Evolutionary conservation across 768 basidiomycete genomes (phyloP).

Genomic region (Kwoniella bestiolae): DNA sequence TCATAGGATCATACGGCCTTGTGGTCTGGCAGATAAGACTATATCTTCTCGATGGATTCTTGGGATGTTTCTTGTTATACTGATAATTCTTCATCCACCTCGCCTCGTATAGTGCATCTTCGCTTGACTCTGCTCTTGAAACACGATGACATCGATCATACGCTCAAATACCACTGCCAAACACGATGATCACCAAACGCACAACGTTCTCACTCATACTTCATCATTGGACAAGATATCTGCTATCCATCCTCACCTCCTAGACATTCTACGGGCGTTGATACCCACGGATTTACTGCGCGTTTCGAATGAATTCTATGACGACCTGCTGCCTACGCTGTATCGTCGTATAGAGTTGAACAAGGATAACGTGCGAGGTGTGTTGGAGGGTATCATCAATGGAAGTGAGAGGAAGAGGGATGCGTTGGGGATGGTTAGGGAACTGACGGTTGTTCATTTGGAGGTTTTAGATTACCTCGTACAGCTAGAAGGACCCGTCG

Average conservation of each 20-base stretch:
- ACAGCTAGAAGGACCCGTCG: not conserved
- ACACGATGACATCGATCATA: no score
- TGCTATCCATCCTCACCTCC: slow-evolving; percentile 6
- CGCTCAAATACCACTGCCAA: not conserved
- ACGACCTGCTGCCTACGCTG: not conserved
- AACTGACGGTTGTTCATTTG: not conserved
- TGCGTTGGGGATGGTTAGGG: not conserved
- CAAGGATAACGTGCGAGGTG: not conserved
- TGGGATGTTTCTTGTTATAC: no score
- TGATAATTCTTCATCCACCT: no score
- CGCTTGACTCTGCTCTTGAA: no score
- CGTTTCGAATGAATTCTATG: slow-evolving; percentile 5
- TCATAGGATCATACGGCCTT: no score
- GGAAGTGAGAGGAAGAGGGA: slow-evolving; percentile 4
- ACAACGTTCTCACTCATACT: not conserved
- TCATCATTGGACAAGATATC: not conserved
- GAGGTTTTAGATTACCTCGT: not conserved
- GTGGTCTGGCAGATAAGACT: no score
- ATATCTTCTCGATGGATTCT: no score
- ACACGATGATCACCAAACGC: not conserved
- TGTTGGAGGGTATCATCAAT: not conserved
- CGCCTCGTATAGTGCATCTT: no score
- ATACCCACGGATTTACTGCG: not conserved
- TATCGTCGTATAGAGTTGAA: not conserved
- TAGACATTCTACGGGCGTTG: not conserved